These are phyloP conservation scores for Tylopilus cervinicoccineus DNA, from an alignment of 768 basidiomycete genomes.

Conservation along the genomic window DNA sequence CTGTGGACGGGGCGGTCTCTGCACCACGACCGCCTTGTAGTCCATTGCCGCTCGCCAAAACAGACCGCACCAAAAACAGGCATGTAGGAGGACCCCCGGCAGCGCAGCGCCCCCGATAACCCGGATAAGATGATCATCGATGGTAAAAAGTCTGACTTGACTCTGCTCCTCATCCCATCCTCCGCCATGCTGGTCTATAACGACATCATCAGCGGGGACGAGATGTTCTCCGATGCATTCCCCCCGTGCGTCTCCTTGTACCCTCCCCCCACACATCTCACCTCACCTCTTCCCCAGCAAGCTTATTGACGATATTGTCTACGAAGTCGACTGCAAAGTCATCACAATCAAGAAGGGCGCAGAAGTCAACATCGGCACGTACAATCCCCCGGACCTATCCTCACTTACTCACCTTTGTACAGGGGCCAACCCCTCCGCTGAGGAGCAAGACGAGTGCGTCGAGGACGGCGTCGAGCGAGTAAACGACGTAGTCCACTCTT, in stretches of 20 bases:
- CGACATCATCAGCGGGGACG: constrained; percentile 75
- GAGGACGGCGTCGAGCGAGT: constrained; percentile 74
- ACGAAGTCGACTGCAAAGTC: constrained; percentile 80
- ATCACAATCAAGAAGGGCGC: constrained; percentile 69
- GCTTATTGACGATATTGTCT: constrained; percentile 69
- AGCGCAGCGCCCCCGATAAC: constrained; percentile 3
- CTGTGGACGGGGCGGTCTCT: constrained; percentile 52
- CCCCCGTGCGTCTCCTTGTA: constrained; percentile 54
- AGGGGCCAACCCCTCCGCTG: constrained; percentile 93
- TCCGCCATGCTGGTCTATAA: constrained; percentile 66
- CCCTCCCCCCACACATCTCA: background rate
- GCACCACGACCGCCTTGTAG: constrained; percentile 72
- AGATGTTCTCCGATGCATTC: constrained; percentile 95
- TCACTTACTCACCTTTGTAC: constrained; percentile 7
- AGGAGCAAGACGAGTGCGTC: constrained; percentile 77
- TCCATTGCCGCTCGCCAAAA: constrained; percentile 49
- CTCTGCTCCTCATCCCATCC: constrained; percentile 1
- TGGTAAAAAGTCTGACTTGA: background rate
- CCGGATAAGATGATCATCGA: constrained; percentile 20
- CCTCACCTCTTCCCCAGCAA: constrained; percentile 49
- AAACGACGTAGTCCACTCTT: constrained; percentile 90
- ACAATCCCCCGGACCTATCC: background rate
- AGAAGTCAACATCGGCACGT: constrained; percentile 84
- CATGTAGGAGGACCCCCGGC: constrained; percentile 5
- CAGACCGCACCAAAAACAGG: background rate